Evolutionary conservation across 345 rosid species (phyloP), one percentile per base, ranked within the genome.

Genomic region (Kandelia obovata): DNA sequence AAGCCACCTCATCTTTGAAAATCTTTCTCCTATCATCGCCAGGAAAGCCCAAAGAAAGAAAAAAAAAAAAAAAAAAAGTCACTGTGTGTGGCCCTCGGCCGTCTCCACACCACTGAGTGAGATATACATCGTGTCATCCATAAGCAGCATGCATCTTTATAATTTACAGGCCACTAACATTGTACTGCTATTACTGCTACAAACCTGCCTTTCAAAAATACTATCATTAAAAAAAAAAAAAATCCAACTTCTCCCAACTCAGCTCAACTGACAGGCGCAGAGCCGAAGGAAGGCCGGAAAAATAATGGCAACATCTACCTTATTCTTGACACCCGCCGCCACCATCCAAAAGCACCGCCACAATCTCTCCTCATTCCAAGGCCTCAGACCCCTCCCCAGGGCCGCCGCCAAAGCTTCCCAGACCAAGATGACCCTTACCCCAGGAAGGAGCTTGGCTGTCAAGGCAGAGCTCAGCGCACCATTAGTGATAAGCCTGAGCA

Each of bases 401-500:
- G 49, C 67, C 73, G 70, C 69, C 57, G 15, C 37, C 37, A 34
- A 34, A 34, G 37, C 37, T 34, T 34, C 67, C 66, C 13, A 47
- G 43, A 6, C 81, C 37, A 82, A 47, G 6, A 60, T 71, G 64
- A 17, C 63, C 74, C 3, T 67, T 68, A 0, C 21, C 52, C 55
- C 70, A 7, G 71, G 80, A 57, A 76, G 64, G 51, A 77, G 68
- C 47, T 79, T 84, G 2, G 79, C 80, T 0, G 83, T 84, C 27
- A 87, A 70, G 71, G 95, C 99, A 4, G 97, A 91, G 82, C 91
- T 95, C 0, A 88, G 58, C 84, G 61, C 99, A 7, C 74, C 83
- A 3, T 21, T 95, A 39, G 99, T 95, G 23, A 95, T 95, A 65
- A 90, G 96, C 88, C 86, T 95, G 19, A 95, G 99, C 91, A 95